Base-by-base conservation (phyloP, 768 basidiomycete species). In the Psilocybe sp. region DNA sequence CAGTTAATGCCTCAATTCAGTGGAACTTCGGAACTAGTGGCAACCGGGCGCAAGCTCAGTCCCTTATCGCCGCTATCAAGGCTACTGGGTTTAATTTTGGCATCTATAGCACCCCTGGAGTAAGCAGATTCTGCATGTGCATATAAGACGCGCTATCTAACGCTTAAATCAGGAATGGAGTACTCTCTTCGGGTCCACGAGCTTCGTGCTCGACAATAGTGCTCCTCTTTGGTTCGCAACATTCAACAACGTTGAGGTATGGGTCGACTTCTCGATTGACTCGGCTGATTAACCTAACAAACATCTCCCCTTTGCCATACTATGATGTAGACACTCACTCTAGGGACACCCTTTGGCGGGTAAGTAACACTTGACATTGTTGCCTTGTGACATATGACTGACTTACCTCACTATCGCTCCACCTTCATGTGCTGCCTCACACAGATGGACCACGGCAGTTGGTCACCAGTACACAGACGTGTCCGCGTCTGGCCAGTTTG, bases 21-120 rank as follows among this genome's bases (percentile, higher is more conserved):
- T 55, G 50, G 46, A 55, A 55, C 50, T 55, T 48, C 31, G 54
- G 54, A 1, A 48, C 50, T n/a, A 9, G 46, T n/a, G 54, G 54
- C 14, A 55, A 55, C n/a, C 46, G 36, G 18, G 54, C 54, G 40
- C 54, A 55, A 39, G 54, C 54, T 4, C 15, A 48, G 37, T 47
- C 49, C 1, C 31, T 55, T 5, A 51, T 55, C 35, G 35, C 54
- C 13, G 54, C 54, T 12, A 51, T 51, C 2, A 45, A 49, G 36
- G 54, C 54, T 18, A 46, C 46, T 19, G 54, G 54, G 10, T 55
- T 51, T 18, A 55, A 55, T 5, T 55, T 51, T 28, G 54, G 54
- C 15, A 55, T 55, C 18, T 55, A 55, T 37, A 55, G 54, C 31
- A 44, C 46, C 12, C 54, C 54, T 32, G 54, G 54, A 20, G 54